These are phyloP conservation scores for Brasilioporus rufonigricans DNA, from an alignment of 768 basidiomycete species.

Conservation along the genomic window DNA sequence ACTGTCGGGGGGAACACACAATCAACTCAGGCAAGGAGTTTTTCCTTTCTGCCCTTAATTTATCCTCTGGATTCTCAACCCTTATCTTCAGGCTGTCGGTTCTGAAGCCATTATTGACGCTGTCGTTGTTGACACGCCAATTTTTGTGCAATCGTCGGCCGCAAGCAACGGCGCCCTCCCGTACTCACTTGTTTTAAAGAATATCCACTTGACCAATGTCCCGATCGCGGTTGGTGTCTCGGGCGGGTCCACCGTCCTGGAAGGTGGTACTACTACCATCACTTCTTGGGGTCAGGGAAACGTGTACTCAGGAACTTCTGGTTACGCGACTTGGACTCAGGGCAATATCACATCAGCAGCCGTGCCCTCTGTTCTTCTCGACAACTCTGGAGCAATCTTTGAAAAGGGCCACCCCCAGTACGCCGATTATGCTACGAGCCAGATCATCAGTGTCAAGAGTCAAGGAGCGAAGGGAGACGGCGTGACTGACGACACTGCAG, in stretches of 20 bases:
- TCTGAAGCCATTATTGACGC: conserved; percentile 46
- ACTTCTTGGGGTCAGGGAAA: conserved; percentile 75
- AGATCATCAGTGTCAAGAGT: conserved; percentile 69
- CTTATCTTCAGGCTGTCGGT: conserved; percentile 40
- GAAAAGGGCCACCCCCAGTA: conserved; percentile 68
- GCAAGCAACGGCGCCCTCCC: conserved; percentile 27
- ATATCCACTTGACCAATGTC: conserved; percentile 35
- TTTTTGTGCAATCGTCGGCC: conserved; percentile 41
- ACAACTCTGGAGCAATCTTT: conserved; percentile 57
- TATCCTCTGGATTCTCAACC: not conserved
- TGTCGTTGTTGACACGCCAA: conserved; percentile 39
- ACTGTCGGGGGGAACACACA: conserved; percentile 35
- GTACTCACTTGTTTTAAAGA: conserved; percentile 37
- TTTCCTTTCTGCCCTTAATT: not conserved
- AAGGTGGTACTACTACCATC: conserved; percentile 35
- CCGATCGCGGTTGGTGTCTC: conserved; percentile 31
- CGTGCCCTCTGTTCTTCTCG: conserved; percentile 57
- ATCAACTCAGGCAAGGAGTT: conserved; percentile 32
- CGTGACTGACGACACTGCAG: conserved; percentile 68
- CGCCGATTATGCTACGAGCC: conserved; percentile 48
- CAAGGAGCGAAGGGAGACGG: conserved; percentile 76
- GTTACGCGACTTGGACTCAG: conserved; percentile 47
- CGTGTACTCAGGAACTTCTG: conserved; percentile 53
- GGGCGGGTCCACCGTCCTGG: conserved; percentile 32
- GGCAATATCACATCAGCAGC: conserved; percentile 40